Evolutionary conservation across 805 yeast genomes (phyloP), one percentile per base, ranked within the genome.

Genomic region (Kuraishia borneana): DNA sequence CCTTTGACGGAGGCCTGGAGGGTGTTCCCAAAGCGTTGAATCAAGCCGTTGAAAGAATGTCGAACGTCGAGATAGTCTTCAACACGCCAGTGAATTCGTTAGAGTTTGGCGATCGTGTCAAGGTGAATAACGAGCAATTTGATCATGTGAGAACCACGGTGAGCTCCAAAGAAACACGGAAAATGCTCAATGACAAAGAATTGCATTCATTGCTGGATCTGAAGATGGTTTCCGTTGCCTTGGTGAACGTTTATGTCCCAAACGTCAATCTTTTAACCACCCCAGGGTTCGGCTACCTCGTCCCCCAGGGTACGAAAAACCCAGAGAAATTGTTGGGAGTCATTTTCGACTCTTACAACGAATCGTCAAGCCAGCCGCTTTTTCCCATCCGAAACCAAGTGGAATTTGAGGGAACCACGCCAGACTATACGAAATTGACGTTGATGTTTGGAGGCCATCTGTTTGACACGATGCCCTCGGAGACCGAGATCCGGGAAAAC

Each of bases 361-460:
- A 28, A 20, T 9, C 20, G 17, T 28, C 30, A 6, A 7, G 20
- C 20, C 7, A 8, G n/a, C 19, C 5, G 8, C 32, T 30, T 5
- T n/a, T n/a, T n/a, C n/a, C n/a, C n/a, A n/a, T n/a, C n/a, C n/a
- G n/a, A n/a, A n/a, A n/a, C n/a, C n/a, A n/a, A n/a, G n/a, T n/a
- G n/a, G n/a, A n/a, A n/a, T n/a, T n/a, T 17, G 25, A 30, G 4
- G 14, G 16, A 22, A 18, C 21, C 21, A 14, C 9, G 30, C 48
- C 20, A 17, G 57, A 60, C 0, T 78, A 76, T 43, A 73, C 85
- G 4, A 84, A 82, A 44, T 50, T 88, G 36, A 92, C 98, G 0
- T 68, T 84, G 18, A 89, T 89, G 96, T 58, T 87, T 44, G 96
- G 96, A 4, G 96, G 96, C 1, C 83, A 81, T 46, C 27, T 42